phyloP scores from a whole-genome alignment of 2,329 filamentous ascomycete genomes.

The Didymella pomorum region DNA sequence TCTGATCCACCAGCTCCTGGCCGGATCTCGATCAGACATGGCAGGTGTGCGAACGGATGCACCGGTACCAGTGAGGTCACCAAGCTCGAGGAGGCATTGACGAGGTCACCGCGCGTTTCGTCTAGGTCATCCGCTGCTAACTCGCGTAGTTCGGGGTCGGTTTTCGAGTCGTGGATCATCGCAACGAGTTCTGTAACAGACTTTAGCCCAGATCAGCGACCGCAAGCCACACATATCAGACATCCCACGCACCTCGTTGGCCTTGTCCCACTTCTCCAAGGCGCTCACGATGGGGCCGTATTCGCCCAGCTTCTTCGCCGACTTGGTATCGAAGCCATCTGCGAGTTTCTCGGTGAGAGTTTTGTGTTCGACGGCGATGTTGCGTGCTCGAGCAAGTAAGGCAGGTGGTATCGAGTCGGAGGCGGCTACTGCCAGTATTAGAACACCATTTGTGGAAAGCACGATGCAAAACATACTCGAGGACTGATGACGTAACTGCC shows the following conservation, averaged over 20 bases:
- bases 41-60: conserved; percentile 88
- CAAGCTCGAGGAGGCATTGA: conserved; percentile 70
- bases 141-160: conserved; percentile 66
- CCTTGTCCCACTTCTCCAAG: conserved; percentile 65
- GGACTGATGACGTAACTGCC: conserved; percentile 39
- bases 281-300: conserved; percentile 61
- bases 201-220: conserved; percentile 48
- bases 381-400: conserved; percentile 64
- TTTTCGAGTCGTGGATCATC: conserved; percentile 73
- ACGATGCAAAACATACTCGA: conserved; percentile 26
- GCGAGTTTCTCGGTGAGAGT: conserved; percentile 61
- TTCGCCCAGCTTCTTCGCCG: conserved; percentile 67
- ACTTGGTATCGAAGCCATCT: conserved; percentile 62
- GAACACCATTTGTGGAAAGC: background rate
- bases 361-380: conserved; percentile 63
- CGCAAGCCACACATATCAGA: background rate
- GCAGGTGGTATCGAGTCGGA: conserved; percentile 59
- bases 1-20: conserved; percentile 93
- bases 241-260: conserved; percentile 59
- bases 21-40: conserved; percentile 89
- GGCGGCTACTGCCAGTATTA: conserved; percentile 32
- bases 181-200: conserved; percentile 73
- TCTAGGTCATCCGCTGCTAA: conserved; percentile 74
- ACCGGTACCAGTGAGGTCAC: conserved; percentile 82
- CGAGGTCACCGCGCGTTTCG: conserved; percentile 69